Evolutionary conservation across 1,139 yeast species (phyloP).

Genomic region (Taphrina confusa): DNA sequence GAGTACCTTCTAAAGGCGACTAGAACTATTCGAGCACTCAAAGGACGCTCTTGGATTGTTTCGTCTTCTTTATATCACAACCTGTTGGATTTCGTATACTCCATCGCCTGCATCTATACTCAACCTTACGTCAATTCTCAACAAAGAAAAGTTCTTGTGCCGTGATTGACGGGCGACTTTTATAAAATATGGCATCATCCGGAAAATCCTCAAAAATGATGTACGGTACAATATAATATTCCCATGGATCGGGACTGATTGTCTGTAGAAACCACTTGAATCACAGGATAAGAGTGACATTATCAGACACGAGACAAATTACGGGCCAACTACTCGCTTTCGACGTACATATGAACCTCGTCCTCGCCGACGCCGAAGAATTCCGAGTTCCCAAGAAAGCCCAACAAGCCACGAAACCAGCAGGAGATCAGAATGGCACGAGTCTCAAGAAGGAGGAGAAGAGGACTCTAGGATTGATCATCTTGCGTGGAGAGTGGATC

Average conservation of each 20-base stretch:
- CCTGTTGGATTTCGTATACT: too few species aligned
- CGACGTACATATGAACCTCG: conserved; percentile 75
- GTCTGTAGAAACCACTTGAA: conserved; percentile 48
- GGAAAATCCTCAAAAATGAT: conserved; percentile 27
- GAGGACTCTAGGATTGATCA: conserved; percentile 74
- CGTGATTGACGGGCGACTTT: too few species aligned
- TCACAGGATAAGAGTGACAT: conserved; percentile 69
- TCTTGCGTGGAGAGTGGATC: conserved; percentile 85
- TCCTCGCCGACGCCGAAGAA: conserved; percentile 82
- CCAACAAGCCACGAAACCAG: conserved; percentile 33
- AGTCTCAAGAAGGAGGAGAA: conserved; percentile 53
- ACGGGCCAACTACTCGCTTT: conserved; percentile 83
- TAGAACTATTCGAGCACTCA: too few species aligned
- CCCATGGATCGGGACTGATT: background rate
- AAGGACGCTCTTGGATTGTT: too few species aligned
- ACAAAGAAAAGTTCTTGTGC: too few species aligned
- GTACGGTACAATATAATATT: background rate
- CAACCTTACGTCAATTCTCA: too few species aligned
- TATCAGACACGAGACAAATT: conserved; percentile 72
- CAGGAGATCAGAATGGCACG: background rate
- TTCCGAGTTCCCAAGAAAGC: conserved; percentile 50
- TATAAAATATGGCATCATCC: conserved; percentile 8
- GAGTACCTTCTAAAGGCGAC: too few species aligned
- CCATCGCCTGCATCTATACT: too few species aligned
- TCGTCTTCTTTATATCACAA: too few species aligned